Conservation (phyloP, 768 basidiomycete genomes). For the Panaeolus papilionaceus region DNA sequence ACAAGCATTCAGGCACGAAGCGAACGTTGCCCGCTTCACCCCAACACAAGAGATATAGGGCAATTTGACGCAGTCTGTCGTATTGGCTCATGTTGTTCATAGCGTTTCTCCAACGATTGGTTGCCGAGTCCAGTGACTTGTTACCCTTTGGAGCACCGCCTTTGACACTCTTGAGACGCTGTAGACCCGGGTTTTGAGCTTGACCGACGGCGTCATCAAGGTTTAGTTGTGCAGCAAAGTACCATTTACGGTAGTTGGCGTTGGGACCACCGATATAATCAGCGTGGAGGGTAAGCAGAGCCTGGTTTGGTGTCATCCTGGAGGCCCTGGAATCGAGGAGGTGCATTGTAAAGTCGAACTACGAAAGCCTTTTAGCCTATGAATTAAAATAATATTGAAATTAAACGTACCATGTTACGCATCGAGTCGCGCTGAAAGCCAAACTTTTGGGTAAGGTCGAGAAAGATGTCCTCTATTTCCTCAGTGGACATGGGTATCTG, state of each 20-base stretch:
- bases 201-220: constrained; percentile 98
- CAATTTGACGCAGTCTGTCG: constrained; percentile 95
- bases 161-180: constrained; percentile 86
- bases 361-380: constrained; percentile 18
- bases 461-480: constrained; percentile 98
- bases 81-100: constrained; percentile 99
- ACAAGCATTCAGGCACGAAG: constrained; percentile 95
- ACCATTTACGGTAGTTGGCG: constrained; percentile 99
- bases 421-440: constrained; percentile 97
- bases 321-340: constrained; percentile 98
- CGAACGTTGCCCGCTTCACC: constrained; percentile 98
- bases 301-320: constrained; percentile 96
- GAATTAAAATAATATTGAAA: constrained; percentile 13
- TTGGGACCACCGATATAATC: constrained; percentile 99
- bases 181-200: constrained; percentile 90
- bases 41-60: constrained; percentile 96
- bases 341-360: constrained; percentile 99
- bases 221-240: constrained; percentile 98
- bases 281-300: constrained; percentile 94
- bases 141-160: constrained; percentile 51
- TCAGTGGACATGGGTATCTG: constrained; percentile 97
- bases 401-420: constrained; percentile 82
- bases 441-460: constrained; percentile 98
- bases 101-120: constrained; percentile 95
- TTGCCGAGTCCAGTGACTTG: constrained; percentile 92